Evolutionary conservation across 805 yeast species (phyloP).

Genomic region (Metschnikowia reukaufii): DNA sequence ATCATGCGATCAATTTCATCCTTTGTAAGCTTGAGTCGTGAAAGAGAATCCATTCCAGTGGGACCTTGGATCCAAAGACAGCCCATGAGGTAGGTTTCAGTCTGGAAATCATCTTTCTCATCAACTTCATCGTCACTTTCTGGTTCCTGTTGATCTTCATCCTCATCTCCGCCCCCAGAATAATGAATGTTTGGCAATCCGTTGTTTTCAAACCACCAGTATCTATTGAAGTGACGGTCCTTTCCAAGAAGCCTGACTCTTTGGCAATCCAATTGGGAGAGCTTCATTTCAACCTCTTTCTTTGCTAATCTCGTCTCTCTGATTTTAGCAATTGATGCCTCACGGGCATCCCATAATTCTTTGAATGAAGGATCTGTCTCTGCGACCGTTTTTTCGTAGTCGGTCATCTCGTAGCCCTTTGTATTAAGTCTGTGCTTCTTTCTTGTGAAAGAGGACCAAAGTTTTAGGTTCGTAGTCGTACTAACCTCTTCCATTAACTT

Average conservation of each 20-base stretch:
- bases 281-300: constrained; percentile 54
- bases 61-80: constrained; percentile 94
- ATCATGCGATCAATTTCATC: constrained; percentile 18
- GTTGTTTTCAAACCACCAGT: constrained; percentile 93
- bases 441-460: constrained; percentile 17
- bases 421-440: constrained; percentile 29
- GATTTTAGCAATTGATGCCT: constrained; percentile 38
- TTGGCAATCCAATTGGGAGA: constrained; percentile 74
- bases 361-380: constrained; percentile 44
- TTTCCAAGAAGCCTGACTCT: constrained; percentile 74
- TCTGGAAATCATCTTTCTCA: constrained; percentile 45
- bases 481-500: constrained; percentile 18
- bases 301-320: constrained; percentile 51
- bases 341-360: constrained; percentile 45
- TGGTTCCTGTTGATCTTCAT: constrained; percentile 41
- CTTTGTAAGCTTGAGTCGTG: constrained; percentile 22
- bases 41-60: constrained; percentile 41
- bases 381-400: constrained; percentile 39
- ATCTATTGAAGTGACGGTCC: constrained; percentile 80
- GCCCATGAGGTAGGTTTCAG: constrained; percentile 73
- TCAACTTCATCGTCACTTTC: constrained; percentile 37
- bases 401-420: constrained; percentile 41
- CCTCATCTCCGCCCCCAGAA: constrained; percentile 35
- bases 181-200: constrained; percentile 63
- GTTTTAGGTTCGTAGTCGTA: constrained; percentile 5